phyloP scores from a whole-genome alignment of 2,329 filamentous ascomycete species.

The Fusarium sp. region DNA sequence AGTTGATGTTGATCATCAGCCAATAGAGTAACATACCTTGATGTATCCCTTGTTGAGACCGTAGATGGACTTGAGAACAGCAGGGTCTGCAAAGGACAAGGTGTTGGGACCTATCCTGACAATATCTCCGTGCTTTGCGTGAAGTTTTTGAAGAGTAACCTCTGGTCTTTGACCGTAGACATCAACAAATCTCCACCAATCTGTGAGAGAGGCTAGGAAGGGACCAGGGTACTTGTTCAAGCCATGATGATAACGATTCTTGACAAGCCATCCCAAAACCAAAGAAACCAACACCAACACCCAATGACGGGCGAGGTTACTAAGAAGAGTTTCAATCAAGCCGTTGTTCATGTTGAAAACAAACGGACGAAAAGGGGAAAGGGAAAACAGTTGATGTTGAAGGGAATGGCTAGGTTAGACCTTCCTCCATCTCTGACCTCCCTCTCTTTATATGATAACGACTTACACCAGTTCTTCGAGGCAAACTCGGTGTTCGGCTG shows the following conservation, averaged over 20 bases:
- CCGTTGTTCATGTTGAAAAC: slow-evolving; percentile 39
- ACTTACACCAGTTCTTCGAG: slow-evolving; percentile 19
- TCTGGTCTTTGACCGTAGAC: slow-evolving; percentile 74
- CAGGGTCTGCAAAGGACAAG: slow-evolving; percentile 78
- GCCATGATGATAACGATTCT: slow-evolving; percentile 59
- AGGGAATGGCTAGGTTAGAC: slow-evolving; percentile 5
- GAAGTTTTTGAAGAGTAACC: slow-evolving; percentile 72
- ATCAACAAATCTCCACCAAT: slow-evolving; percentile 81
- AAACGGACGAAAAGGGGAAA: neutral
- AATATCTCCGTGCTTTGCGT: slow-evolving; percentile 77
- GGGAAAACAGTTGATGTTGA: neutral
- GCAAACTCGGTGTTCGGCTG: slow-evolving; percentile 20
- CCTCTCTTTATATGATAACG: slow-evolving; percentile 27
- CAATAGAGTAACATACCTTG: slow-evolving; percentile 64
- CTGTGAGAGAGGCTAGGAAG: slow-evolving; percentile 68
- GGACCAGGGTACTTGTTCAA: slow-evolving; percentile 80
- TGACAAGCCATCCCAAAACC: slow-evolving; percentile 20
- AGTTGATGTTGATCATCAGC: slow-evolving; percentile 68
- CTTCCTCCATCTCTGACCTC: neutral
- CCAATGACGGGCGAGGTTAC: slow-evolving; percentile 34
- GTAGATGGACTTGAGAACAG: slow-evolving; percentile 80
- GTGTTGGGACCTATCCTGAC: slow-evolving; percentile 80
- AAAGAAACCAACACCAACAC: slow-evolving; percentile 17
- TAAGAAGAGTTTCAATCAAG: slow-evolving; percentile 32
- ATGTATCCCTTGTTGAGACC: slow-evolving; percentile 83